These are phyloP conservation scores for Phytophthora melonis DNA, from an alignment of 352 stramenopile genomes.

Conservation along the genomic window DNA sequence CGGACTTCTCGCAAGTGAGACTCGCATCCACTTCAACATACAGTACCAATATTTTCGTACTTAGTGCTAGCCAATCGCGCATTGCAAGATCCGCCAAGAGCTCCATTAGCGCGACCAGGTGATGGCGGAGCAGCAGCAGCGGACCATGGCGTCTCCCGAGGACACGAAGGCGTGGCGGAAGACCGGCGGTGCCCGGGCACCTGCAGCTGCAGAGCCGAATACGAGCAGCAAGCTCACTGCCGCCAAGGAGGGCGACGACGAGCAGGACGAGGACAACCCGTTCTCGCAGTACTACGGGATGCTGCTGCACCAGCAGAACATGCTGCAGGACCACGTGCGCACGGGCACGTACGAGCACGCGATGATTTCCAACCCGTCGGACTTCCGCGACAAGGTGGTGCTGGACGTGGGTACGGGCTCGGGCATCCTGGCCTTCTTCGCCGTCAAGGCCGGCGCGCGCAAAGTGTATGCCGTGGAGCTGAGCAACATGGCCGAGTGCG, in stretches of 20 bases:
- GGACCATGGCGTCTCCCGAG: slow-evolving; percentile 7
- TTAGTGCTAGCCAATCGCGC: background rate
- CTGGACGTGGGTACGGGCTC: slow-evolving; percentile 99
- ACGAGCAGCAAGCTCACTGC: background rate
- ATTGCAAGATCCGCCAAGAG: background rate
- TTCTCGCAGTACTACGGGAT: slow-evolving; percentile 96
- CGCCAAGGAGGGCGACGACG: slow-evolving; percentile 18
- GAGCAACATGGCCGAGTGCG: slow-evolving; percentile 98
- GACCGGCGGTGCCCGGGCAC: background rate
- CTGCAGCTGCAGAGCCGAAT: background rate
- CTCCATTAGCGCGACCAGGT: background rate
- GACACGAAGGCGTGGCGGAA: slow-evolving; percentile 19
- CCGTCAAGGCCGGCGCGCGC: slow-evolving; percentile 96
- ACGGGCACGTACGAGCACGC: slow-evolving; percentile 99
- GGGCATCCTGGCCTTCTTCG: slow-evolving; percentile 99
- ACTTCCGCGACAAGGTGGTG: slow-evolving; percentile 98
- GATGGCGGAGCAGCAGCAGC: slow-evolving; percentile 13
- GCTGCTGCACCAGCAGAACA: slow-evolving; percentile 99
- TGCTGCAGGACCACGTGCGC: slow-evolving; percentile 99
- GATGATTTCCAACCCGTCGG: slow-evolving; percentile 95
- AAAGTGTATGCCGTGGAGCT: slow-evolving; percentile 97
- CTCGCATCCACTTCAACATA: background rate
- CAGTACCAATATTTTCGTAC: background rate
- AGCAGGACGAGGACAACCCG: slow-evolving; percentile 85
- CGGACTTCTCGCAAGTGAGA: background rate